Base-by-base conservation (phyloP, 2,329 filamentous ascomycete species). In the Xylariales sp. region DNA sequence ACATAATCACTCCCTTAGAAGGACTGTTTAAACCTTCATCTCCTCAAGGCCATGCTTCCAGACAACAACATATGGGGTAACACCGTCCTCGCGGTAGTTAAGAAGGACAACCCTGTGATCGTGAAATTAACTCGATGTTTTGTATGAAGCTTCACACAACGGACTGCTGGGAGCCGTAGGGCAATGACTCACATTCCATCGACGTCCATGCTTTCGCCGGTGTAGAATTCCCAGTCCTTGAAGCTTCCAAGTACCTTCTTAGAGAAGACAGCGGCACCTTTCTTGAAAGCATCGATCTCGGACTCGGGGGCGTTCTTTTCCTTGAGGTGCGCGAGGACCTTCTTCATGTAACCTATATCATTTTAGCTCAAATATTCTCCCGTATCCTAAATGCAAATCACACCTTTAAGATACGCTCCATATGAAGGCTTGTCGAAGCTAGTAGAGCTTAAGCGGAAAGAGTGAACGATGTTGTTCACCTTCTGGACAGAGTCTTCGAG, bases 61-160 rank as follows among this genome's bases (percentile, higher is more conserved):
- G 85, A 97, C 84, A 74, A 89, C 92, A 77, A 97, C 86, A 80
- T 88, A 99, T 69, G 96, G 96, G 64, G 95, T 98, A 75, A 91
- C 82, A 81, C 96, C 96, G 77, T 98, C 96, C 82, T 97, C 94
- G 77, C 96, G 95, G 89, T 97, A 99, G 89, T 97, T 97, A 80
- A 97, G 91, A 75, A 97, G 92, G 73, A 94, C 86, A 77, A 97
- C 86, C 90, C 92, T 94, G 71, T 12, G 34, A 69, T 36, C 16
- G n/a, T 63, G 61, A 49, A 14, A 34, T 73, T 64, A 75, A 67
- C 55, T 62, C 4, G 39, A n/a, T 8, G 7, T 53, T 18, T 53
- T 46, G 36, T n/a, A 50, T 52, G 10, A 23, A 49, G 43, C n/a
- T 5, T 12, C 14, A 49, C 10, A 14, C 18, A 23, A n/a, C 54